Conservation (phyloP, 176 grass and related monocot genomes). For the Cenchrus fungigraminus region DNA sequence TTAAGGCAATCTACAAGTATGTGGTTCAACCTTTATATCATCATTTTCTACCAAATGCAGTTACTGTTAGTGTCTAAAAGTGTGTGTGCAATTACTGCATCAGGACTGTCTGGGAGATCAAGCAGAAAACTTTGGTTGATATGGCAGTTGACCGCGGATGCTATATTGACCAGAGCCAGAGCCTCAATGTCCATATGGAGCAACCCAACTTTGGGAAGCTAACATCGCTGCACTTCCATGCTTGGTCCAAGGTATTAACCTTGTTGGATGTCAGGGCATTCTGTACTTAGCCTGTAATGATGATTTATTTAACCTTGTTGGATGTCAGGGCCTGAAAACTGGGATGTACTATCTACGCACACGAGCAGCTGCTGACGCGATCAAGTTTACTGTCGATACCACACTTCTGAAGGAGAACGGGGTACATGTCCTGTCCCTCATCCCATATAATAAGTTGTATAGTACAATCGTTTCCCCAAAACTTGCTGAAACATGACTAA, state of each 20-base stretch:
- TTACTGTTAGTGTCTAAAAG: background rate
- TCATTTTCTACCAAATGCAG: background rate
- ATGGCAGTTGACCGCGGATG: conserved; percentile 98
- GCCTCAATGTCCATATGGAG: conserved; percentile 98
- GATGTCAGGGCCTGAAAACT: conserved; percentile 88
- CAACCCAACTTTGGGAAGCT: conserved; percentile 95
- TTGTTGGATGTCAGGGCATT: no score
- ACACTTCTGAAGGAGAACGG: conserved; percentile 59
- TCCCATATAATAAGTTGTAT: background rate
- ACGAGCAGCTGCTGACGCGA: conserved; percentile 89
- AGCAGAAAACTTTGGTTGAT: conserved; percentile 98
- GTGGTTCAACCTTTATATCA: background rate
- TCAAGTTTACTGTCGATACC: conserved; percentile 97
- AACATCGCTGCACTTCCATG: conserved; percentile 94
- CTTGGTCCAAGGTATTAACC: conserved; percentile 87
- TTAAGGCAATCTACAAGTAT: conserved; percentile 98
- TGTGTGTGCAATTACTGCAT: conserved; percentile 20
- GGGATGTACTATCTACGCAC: conserved; percentile 99
- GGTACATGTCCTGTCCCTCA: background rate
- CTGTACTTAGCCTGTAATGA: background rate
- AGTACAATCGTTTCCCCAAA: background rate
- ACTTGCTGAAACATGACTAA: conserved; percentile 2
- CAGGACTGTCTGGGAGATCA: conserved; percentile 99
- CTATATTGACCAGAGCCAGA: conserved; percentile 98
- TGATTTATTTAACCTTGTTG: background rate